Conservation (phyloP, 768 basidiomycete species). For the Pisolithus microcarpus region DNA sequence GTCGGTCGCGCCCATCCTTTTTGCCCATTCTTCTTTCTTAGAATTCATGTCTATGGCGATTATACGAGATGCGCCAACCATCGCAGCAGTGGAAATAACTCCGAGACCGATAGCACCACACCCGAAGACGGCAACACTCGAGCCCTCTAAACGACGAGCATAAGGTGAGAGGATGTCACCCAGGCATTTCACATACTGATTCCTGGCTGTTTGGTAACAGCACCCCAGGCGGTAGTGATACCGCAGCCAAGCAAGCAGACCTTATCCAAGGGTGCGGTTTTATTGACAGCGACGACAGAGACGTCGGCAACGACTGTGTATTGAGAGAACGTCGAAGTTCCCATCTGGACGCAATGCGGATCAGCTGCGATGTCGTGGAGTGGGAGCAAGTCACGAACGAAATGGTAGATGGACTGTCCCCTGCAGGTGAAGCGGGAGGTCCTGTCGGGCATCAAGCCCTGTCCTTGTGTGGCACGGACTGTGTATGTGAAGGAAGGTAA, state of each 20-base stretch:
- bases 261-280: conserved; percentile 83
- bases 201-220: conserved; percentile 85
- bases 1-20: conserved; percentile 90
- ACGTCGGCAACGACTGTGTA: conserved; percentile 98
- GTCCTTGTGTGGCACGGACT: conserved; percentile 91
- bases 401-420: conserved; percentile 83
- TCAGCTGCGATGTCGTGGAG: neutral
- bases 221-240: conserved; percentile 98
- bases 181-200: conserved; percentile 46
- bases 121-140: conserved; percentile 91
- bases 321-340: conserved; percentile 98
- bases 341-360: conserved; percentile 61
- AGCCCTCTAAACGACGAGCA: conserved; percentile 49
- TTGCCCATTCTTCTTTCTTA: conserved; percentile 79
- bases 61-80: conserved; percentile 78
- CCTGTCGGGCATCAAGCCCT: conserved; percentile 91
- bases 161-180: neutral
- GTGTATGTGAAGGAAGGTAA: conserved; percentile 1
- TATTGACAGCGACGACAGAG: conserved; percentile 87
- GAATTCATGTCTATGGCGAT: conserved; percentile 92
- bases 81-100: conserved; percentile 71
- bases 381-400: conserved; percentile 47
- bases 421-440: conserved; percentile 84
- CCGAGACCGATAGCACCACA: conserved; percentile 96
- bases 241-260: conserved; percentile 96